Conservation (phyloP, 202 grass and related monocot species). For the Panicum virgatum region DNA sequence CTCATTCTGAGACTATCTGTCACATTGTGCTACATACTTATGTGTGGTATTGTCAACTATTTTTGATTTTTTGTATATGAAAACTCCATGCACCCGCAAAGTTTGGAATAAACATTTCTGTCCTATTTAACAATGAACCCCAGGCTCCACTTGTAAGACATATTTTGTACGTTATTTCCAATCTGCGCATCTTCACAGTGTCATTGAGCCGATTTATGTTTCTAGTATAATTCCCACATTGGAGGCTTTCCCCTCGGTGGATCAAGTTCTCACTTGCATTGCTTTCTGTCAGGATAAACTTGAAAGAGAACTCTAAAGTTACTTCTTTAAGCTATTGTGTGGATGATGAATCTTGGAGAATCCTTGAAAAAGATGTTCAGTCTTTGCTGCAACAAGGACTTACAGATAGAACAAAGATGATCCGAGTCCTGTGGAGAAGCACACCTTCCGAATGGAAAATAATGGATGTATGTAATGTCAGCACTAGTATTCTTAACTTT, state of each 20-base stretch:
- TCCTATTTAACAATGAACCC: background rate
- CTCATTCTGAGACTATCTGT: conserved; percentile 20
- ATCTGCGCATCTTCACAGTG: conserved; percentile 1
- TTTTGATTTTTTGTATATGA: background rate
- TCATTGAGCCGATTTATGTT: conserved; percentile 10
- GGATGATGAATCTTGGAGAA: conserved; percentile 89
- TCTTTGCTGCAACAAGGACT: conserved; percentile 75
- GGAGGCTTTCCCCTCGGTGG: background rate
- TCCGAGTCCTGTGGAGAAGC: conserved; percentile 80
- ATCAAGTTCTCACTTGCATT: conserved; percentile 30
- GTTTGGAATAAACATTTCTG: background rate
- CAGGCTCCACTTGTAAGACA: background rate
- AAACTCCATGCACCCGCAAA: background rate
- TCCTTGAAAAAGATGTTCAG: conserved; percentile 71
- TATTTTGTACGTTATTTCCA: conserved; percentile 21
- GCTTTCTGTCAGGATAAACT: conserved; percentile 73
- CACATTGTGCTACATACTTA: background rate
- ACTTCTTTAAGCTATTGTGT: conserved; percentile 58
- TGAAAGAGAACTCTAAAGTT: conserved; percentile 70
- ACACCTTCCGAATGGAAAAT: conserved; percentile 87
- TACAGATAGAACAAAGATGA: conserved; percentile 88
- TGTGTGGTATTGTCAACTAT: background rate
- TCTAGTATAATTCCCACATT: conserved; percentile 31
- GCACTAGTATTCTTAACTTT: conserved; percentile 1
- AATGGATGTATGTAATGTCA: conserved; percentile 66